Base-by-base conservation (phyloP, 2,329 filamentous ascomycete species). In the Venturia pyrina region DNA sequence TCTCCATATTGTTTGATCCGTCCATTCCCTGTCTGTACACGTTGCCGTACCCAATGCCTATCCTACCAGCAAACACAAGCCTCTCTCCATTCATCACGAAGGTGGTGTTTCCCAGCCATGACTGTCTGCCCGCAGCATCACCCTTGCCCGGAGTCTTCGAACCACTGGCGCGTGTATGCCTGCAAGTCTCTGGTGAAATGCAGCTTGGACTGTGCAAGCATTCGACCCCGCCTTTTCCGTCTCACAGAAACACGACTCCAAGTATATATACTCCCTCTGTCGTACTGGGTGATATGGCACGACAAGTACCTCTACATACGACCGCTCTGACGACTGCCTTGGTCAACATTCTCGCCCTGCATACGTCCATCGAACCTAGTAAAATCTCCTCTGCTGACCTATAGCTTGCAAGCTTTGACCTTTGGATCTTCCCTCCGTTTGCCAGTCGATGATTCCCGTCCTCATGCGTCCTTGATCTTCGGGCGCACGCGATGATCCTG, bases 351-450 rank as follows among this genome's bases (percentile, higher is more conserved):
- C 15, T 37, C 62, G 43, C 28, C 63, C 28, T 59, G 46, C 63
- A 65, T 41, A 59, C 28, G 43, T 24, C 46, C 15, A 34, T 24
- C 10, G 50, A 65, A 60, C 63, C 63, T 37, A 60, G 63, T 65
- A 28, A 65, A 57, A 65, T 48, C 3, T 64, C 53, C 53, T 65
- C 63, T 65, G 63, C 48, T 65, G 48, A 65, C 63, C 63, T 59
- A 65, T 62, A 50, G 46, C 21, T 34, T 37, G 37, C n/a, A 50
- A 53, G 63, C 63, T 40, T 56, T 53, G 62, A 64, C 62, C 48
- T 40, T 56, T 48, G 21, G 15, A 15, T 60, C 63, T 65, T 65
- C 37, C 37, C 50, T 56, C 21, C 44, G 63, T 43, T 59, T 57
- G 50, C 37, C 63, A 65, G 15, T 53, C 34, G 44, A 50, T 60